Conservation (phyloP, 345 rosid genomes). For the Hypericum perforatum region DNA sequence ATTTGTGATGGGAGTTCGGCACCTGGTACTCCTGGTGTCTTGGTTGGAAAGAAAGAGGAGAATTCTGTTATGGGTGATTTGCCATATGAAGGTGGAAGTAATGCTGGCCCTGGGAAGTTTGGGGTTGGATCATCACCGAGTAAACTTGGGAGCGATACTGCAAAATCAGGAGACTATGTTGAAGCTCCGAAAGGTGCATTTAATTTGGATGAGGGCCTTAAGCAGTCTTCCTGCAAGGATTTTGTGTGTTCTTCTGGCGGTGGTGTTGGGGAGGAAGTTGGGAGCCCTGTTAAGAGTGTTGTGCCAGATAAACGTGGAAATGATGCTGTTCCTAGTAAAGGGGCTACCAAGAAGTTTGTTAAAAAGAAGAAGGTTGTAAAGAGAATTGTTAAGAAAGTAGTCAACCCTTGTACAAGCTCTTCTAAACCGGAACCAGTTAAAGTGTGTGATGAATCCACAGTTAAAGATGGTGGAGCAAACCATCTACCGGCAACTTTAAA, state of each 20-base stretch:
- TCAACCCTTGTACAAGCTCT: slow-evolving; percentile 11
- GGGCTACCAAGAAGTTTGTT: slow-evolving; percentile 23
- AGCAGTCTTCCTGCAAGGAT: slow-evolving; percentile 23
- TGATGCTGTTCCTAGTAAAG: slow-evolving; percentile 22
- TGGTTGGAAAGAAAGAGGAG: slow-evolving; percentile 14
- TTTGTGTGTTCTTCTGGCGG: slow-evolving; percentile 14
- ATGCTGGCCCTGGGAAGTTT: slow-evolving; percentile 18
- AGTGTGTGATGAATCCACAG: slow-evolving; percentile 8
- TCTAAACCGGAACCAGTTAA: slow-evolving; percentile 17
- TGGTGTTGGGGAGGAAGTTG: slow-evolving; percentile 15
- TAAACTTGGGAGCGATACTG: slow-evolving; percentile 19
- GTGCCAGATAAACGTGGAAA: slow-evolving; percentile 27
- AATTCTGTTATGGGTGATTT: slow-evolving; percentile 12
- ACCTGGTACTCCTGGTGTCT: slow-evolving; percentile 20
- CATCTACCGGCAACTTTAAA: slow-evolving; percentile 10
- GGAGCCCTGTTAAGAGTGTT: slow-evolving; percentile 13
- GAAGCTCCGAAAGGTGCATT: slow-evolving; percentile 15
- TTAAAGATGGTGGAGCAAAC: neutral
- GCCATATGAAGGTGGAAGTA: slow-evolving; percentile 27
- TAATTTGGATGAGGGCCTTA: slow-evolving; percentile 23
- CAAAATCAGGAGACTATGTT: slow-evolving; percentile 15
- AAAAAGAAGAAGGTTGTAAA: slow-evolving; percentile 51
- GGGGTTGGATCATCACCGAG: neutral
- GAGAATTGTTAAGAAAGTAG: slow-evolving; percentile 30
- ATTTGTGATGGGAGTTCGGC: slow-evolving; percentile 13